Evolutionary conservation across 23 red algal species (phyloP).

Genomic region (Gracilaria caudata): DNA sequence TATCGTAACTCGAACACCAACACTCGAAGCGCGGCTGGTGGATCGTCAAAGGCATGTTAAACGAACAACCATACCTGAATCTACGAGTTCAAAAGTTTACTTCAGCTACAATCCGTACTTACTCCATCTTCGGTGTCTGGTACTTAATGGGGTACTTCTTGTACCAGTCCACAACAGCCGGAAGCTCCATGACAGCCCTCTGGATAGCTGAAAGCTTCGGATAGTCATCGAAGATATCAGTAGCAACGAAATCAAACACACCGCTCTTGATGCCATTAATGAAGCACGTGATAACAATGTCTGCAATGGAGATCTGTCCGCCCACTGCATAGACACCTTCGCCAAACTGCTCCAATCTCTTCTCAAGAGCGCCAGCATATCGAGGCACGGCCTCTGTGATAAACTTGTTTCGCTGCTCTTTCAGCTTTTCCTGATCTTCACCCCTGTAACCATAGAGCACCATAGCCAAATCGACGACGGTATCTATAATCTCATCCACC

Average conservation of each 20-base stretch:
- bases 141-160: slow-evolving; percentile 45
- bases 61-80: too few species aligned
- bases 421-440: slow-evolving; percentile 12
- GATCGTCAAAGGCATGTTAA: too few species aligned
- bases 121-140: background rate
- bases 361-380: slow-evolving; percentile 36
- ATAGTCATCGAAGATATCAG: slow-evolving; percentile 22
- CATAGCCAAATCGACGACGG: slow-evolving; percentile 19
- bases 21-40: too few species aligned
- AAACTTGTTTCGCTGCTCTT: slow-evolving; percentile 22
- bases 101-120: background rate
- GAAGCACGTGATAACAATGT: slow-evolving; percentile 18
- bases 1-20: too few species aligned
- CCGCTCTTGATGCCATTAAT: background rate
- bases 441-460: slow-evolving; percentile 12
- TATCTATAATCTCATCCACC: slow-evolving; percentile 63
- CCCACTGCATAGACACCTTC: slow-evolving; percentile 37
- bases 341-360: slow-evolving; percentile 39
- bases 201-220: slow-evolving; percentile 6
- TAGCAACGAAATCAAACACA: background rate
- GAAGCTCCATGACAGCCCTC: slow-evolving; percentile 43
- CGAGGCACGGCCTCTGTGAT: slow-evolving; percentile 22
- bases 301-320: slow-evolving; percentile 34
- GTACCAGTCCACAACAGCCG: slow-evolving; percentile 54
- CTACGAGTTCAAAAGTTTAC: too few species aligned